Conservation (phyloP, 805 yeast genomes). For the Kuraishia cidri region DNA sequence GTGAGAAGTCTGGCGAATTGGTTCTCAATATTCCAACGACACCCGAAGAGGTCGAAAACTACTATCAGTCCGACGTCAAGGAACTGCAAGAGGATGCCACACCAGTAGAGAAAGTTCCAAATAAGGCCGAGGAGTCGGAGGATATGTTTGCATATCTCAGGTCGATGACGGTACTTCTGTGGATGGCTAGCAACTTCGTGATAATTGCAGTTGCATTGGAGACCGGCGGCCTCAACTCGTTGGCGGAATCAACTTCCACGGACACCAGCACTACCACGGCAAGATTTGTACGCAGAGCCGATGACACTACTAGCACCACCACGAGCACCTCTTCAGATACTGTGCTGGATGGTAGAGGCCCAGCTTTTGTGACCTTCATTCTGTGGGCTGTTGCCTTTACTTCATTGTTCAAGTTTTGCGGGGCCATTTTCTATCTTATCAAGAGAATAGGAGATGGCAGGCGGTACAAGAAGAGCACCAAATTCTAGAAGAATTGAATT, state of each 20-base stretch:
- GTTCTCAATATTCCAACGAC: slow-evolving; percentile 52
- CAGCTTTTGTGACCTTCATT: slow-evolving; percentile 71
- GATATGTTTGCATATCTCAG: slow-evolving; percentile 88
- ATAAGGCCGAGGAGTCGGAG: slow-evolving; percentile 44
- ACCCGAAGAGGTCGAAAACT: slow-evolving; percentile 63
- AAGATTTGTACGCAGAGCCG: slow-evolving; percentile 30
- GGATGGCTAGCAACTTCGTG: slow-evolving; percentile 84
- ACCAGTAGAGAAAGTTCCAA: slow-evolving; percentile 17
- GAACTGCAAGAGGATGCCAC: slow-evolving; percentile 44
- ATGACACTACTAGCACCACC: slow-evolving; percentile 19
- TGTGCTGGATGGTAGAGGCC: slow-evolving; percentile 40
- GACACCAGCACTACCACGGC: too few relatives aligned
- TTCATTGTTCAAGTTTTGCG: slow-evolving; percentile 77
- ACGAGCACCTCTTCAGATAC: slow-evolving; percentile 18
- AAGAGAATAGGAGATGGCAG: too few relatives aligned
- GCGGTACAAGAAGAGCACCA: too few relatives aligned
- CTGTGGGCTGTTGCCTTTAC: slow-evolving; percentile 90
- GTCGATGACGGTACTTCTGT: slow-evolving; percentile 77
- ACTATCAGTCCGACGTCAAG: slow-evolving; percentile 39
- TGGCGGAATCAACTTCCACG: too few relatives aligned
- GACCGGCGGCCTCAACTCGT: slow-evolving; percentile 65
- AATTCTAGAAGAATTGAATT: too few relatives aligned
- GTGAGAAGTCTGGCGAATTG: slow-evolving; percentile 58
- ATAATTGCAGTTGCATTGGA: slow-evolving; percentile 78
- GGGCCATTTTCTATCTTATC: slow-evolving; percentile 55